Percentiles rank a stretch among this genome's conserved stretches.
Conservation (phyloP, 768 basidiomycete genomes). For the Pulveroboletus sp. region DNA sequence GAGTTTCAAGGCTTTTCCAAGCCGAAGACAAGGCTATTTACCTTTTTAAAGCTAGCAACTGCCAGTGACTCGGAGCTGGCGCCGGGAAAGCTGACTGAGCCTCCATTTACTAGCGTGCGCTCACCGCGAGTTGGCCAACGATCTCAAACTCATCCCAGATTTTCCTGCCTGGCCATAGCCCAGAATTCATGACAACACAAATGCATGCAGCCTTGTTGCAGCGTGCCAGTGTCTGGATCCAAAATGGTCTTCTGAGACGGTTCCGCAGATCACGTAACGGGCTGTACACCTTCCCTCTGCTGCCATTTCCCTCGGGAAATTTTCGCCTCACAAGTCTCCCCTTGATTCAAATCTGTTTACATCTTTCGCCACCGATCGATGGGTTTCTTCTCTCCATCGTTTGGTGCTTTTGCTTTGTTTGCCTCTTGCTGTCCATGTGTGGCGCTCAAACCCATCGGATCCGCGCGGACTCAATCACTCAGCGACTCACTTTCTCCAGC, state of each 20-base stretch:
- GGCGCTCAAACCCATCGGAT: slow-evolving; percentile 16
- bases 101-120: neutral
- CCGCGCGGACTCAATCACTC: slow-evolving; percentile 28
- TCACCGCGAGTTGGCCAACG: neutral
- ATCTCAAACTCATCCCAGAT: neutral
- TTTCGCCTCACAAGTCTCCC: slow-evolving; percentile 19
- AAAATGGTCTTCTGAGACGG: slow-evolving; percentile 17
- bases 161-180: neutral
- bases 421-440: slow-evolving; percentile 11
- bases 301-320: slow-evolving; percentile 14
- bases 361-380: slow-evolving; percentile 14
- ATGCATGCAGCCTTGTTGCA: neutral
- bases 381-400: slow-evolving; percentile 9
- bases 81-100: no score
- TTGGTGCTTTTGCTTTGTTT: slow-evolving; percentile 11
- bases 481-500: slow-evolving; percentile 18
- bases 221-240: slow-evolving; percentile 11
- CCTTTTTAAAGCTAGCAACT: slow-evolving; percentile 7
- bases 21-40: neutral
- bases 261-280: slow-evolving; percentile 32
- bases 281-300: slow-evolving; percentile 17
- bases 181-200: neutral
- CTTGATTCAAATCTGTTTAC: slow-evolving; percentile 16
- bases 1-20: slow-evolving; percentile 4
- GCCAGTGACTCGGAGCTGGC: no score